phyloP scores from a whole-genome alignment of 2,329 filamentous ascomycete genomes.

The Pyrenophora tritici-repentis region DNA sequence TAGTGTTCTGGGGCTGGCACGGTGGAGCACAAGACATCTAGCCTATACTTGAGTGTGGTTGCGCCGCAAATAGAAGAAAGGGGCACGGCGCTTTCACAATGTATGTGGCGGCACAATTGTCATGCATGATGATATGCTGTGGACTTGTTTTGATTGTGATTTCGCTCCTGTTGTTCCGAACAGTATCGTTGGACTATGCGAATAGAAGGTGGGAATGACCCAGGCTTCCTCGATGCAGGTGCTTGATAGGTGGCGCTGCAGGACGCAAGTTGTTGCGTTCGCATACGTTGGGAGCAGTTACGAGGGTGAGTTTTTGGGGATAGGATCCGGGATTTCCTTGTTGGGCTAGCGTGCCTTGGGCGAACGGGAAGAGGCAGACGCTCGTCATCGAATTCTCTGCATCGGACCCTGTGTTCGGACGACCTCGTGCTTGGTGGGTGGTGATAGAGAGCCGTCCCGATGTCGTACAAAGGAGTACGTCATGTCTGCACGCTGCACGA shows the following conservation, averaged over 20 bases:
- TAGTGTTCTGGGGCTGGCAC: background rate
- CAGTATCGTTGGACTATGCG: slow-evolving; percentile 7
- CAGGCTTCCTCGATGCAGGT: slow-evolving; percentile 1
- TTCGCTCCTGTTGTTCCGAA: slow-evolving; percentile 14
- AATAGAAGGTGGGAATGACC: slow-evolving; percentile 1
- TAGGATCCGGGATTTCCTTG: slow-evolving; percentile 23
- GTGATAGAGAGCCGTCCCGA: slow-evolving; percentile 12
- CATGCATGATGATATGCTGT: slow-evolving; percentile 6
- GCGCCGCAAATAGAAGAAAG: background rate
- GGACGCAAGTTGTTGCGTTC: slow-evolving; percentile 17
- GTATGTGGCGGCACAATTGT: background rate
- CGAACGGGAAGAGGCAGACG: slow-evolving; percentile 26
- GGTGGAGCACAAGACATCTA: background rate
- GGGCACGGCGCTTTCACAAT: slow-evolving; percentile 2
- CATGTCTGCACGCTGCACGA: slow-evolving; percentile 12
- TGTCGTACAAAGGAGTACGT: slow-evolving; percentile 16
- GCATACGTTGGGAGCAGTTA: slow-evolving; percentile 19
- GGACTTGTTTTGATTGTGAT: background rate
- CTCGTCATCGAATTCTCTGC: slow-evolving; percentile 29
- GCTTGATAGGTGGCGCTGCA: slow-evolving; percentile 24
- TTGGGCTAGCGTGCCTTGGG: slow-evolving; percentile 13
- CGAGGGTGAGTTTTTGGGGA: slow-evolving; percentile 20
- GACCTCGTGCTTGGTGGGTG: slow-evolving; percentile 12
- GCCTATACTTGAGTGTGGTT: background rate
- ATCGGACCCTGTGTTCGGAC: slow-evolving; percentile 19